Base-by-base conservation (phyloP, 306 rosid species). In the Quercus rubra region DNA sequence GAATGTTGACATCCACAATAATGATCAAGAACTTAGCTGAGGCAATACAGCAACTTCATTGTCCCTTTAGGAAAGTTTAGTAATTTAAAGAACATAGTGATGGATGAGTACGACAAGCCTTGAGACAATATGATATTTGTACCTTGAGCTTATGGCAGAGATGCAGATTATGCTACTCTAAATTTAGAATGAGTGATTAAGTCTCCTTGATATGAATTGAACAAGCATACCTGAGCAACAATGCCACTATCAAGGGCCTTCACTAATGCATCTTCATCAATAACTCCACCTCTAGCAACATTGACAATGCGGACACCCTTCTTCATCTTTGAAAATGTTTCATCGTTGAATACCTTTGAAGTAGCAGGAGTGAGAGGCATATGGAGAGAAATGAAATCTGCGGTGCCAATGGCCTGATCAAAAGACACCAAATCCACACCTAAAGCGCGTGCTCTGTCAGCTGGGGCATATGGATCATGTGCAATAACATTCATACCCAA, bases 231-330 rank as follows among this genome's bases (percentile, higher is more conserved):
- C 97, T 92, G 99, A 77, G 99, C 93, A 75, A 94, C 97, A n/a
- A 86, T 55, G 56, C 97, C 99, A 55, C 55, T 66, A 3, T 94
- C 97, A 54, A 94, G 97, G 23, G 99, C 99, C 71, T 83, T 87
- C 0, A 91, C 85, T 7, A 94, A 73, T 19, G 99, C 97, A 77
- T 92, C 97, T 83, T 94, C 98, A 13, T 94, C 99, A 14, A 94
- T 92, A 30, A 94, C 97, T 7, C 99, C 99, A 11, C 99, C 99
- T 61, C 97, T 86, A 5, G 97, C 97, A 58, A 94, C 99, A 51
- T 94, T 92, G 25, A 92, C 62, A 52, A 94, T 75, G 15, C 97
- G 92, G 10, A 88, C 97, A 1, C 99, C 99, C 58, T 91, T 92
- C 88, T 94, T 92, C 97, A 94, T 85, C 84, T 82, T 81, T 1